phyloP scores from a whole-genome alignment of 805 yeast genomes.

The Candida coleopterorum region DNA sequence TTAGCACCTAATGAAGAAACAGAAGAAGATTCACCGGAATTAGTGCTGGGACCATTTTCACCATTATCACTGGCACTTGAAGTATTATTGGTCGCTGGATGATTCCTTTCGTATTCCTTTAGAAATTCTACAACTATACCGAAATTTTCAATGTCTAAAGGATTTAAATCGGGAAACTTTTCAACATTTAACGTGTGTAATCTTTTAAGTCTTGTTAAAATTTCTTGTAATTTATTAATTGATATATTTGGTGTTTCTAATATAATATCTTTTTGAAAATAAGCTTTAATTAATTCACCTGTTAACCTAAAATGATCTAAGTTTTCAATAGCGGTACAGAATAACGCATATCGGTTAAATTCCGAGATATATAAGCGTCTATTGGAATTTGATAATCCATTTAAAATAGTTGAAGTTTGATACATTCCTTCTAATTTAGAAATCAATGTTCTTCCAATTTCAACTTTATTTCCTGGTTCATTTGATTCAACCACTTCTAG shows the following conservation, averaged over 20 bases:
- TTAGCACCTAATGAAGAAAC: conserved; percentile 5
- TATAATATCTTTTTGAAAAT: conserved; percentile 4
- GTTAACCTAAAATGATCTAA: conserved; percentile 8
- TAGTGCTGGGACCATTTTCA: conserved; percentile 1
- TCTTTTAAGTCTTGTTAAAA: conserved; percentile 6
- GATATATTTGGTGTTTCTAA: conserved; percentile 3
- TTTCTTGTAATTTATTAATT: conserved; percentile 6
- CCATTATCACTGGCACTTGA: conserved; percentile 4
- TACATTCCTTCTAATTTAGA: conserved; percentile 6
- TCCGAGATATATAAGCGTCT: conserved; percentile 7
- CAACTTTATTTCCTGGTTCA: not conserved
- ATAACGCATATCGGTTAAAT: conserved; percentile 9
- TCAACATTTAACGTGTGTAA: conserved; percentile 8
- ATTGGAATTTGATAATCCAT: conserved; percentile 5
- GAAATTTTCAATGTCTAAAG: conserved; percentile 3
- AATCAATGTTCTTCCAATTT: conserved; percentile 3
- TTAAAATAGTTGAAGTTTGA: conserved; percentile 3
- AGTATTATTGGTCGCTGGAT: not conserved
- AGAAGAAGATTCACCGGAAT: conserved; percentile 7
- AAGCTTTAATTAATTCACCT: conserved; percentile 5
- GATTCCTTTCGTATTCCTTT: conserved; percentile 1
- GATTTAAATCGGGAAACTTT: conserved; percentile 1
- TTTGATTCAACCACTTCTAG: not conserved
- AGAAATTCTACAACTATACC: conserved; percentile 6
- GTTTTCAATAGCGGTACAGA: conserved; percentile 5